Conservation (phyloP, 139 green algal genomes). For the Chlorella sp. region DNA sequence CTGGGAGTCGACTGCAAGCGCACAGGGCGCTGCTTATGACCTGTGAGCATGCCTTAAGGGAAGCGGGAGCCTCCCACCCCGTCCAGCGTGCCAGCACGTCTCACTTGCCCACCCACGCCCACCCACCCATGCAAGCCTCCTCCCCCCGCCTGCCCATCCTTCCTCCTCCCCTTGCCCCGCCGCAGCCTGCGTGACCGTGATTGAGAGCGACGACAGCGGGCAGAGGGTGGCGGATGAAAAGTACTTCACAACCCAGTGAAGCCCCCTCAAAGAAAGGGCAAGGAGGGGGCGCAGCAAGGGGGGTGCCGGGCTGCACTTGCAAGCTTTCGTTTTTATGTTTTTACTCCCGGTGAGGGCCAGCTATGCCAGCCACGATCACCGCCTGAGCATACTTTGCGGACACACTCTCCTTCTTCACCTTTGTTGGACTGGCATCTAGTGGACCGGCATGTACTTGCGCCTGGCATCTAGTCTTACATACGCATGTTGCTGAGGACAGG, state of each 20-base stretch:
- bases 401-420: no score
- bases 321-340: no score
- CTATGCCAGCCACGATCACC: no score
- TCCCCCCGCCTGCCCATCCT: not conserved
- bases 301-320: no score
- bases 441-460: no score
- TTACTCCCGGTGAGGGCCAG: no score
- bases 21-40: not conserved
- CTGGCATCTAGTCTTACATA: no score
- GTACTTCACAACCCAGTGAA: not conserved
- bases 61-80: not conserved
- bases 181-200: conserved; percentile 20
- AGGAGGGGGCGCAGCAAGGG: no score
- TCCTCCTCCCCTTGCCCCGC: not conserved
- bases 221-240: not conserved
- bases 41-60: not conserved
- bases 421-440: no score
- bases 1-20: not conserved
- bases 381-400: no score
- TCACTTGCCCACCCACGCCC: not conserved
- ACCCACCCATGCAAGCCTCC: not conserved
- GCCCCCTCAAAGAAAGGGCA: no score
- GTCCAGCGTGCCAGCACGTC: not conserved
- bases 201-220: not conserved
- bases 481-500: no score